Evolutionary conservation across 2,329 filamentous ascomycete species (phyloP).

Genomic region (Amauroascus niger): DNA sequence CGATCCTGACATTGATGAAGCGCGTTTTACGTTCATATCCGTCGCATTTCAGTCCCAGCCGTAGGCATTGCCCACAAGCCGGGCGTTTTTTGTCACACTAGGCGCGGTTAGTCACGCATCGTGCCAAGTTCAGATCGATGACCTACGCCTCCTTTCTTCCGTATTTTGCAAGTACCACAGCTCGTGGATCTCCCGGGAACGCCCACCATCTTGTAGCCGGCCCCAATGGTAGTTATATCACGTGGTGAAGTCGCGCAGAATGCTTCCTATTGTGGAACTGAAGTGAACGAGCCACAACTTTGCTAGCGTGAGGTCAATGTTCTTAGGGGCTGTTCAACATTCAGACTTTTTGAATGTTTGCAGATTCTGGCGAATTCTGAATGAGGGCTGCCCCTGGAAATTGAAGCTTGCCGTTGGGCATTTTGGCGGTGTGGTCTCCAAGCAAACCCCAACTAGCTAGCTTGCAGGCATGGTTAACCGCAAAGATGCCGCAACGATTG

Average conservation of each 20-base stretch:
- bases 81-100: conserved; percentile 56
- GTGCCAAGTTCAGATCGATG: conserved; percentile 1
- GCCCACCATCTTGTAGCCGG: conserved; percentile 43
- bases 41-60: conserved; percentile 48
- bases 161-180: conserved; percentile 51
- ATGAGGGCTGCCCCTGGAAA: no score
- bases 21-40: conserved; percentile 55
- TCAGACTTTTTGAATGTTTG: no score
- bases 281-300: not conserved
- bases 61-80: conserved; percentile 51
- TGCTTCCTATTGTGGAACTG: conserved; percentile 4
- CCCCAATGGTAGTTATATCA: not conserved
- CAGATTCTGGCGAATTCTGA: not conserved
- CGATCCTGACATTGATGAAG: conserved; percentile 41
- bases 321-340: no score
- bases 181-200: conserved; percentile 54
- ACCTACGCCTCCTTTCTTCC: conserved; percentile 49
- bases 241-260: not conserved
- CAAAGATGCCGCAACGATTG: no score
- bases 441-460: no score
- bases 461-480: no score
- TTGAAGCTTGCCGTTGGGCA: no score
- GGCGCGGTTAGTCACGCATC: conserved; percentile 3
- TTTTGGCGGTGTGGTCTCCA: no score
- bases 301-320: no score